Conservation (phyloP, 768 basidiomycete genomes). For the Mycena amicta region DNA sequence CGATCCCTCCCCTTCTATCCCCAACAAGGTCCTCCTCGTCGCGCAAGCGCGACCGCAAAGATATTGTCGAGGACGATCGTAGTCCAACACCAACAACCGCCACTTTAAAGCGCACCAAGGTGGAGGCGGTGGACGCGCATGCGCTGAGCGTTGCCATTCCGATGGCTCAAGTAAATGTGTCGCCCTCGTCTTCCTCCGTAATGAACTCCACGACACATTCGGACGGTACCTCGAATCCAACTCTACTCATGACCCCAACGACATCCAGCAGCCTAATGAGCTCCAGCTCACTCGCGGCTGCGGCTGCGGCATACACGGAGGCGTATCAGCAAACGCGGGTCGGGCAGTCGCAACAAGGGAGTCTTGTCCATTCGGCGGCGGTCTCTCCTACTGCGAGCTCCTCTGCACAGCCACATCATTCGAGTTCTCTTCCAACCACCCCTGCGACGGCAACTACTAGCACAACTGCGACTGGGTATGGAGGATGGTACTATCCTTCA, state of each 20-base stretch:
- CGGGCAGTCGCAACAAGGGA: background rate
- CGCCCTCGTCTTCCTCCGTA: background rate
- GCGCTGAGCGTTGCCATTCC: background rate
- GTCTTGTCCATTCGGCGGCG: too few relatives aligned
- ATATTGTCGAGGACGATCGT: too few relatives aligned
- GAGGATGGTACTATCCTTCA: background rate
- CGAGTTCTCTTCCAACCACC: background rate
- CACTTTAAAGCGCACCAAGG: background rate
- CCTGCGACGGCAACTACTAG: background rate
- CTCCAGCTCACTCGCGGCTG: conserved; percentile 17
- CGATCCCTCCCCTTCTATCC: background rate
- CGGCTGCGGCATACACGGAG: conserved; percentile 4
- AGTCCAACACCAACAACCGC: background rate
- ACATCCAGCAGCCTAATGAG: conserved; percentile 1
- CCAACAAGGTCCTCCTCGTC: background rate
- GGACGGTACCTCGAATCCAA: too few relatives aligned
- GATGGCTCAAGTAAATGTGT: background rate
- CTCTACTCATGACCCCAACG: too few relatives aligned
- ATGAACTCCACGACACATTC: background rate
- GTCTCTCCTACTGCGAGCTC: background rate
- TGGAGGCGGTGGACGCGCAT: background rate
- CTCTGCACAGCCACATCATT: background rate
- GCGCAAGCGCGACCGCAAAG: background rate
- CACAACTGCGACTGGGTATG: too few relatives aligned
- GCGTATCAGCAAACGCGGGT: background rate